phyloP scores from a whole-genome alignment of 2,329 filamentous ascomycete genomes.

The Phaeoacremonium minimum region DNA sequence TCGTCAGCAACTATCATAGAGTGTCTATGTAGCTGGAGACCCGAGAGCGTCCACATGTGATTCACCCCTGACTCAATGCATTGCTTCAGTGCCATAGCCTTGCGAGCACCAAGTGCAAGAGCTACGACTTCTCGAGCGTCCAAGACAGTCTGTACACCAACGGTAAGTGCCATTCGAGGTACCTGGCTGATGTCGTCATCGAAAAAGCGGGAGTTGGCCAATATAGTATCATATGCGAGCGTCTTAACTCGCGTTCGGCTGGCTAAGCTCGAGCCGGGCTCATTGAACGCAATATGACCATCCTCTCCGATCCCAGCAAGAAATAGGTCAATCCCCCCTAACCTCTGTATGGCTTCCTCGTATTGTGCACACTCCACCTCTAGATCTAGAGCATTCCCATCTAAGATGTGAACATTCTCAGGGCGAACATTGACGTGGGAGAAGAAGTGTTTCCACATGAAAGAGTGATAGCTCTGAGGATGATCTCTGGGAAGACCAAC shows the following conservation, averaged over 20 bases:
- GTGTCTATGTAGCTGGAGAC: slow-evolving; percentile 67
- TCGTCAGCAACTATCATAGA: slow-evolving; percentile 73
- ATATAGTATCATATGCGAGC: slow-evolving; percentile 71
- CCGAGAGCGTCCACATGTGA: slow-evolving; percentile 77
- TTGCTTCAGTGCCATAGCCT: slow-evolving; percentile 66
- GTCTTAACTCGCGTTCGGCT: slow-evolving; percentile 74
- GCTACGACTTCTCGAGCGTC: slow-evolving; percentile 72
- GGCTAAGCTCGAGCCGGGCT: slow-evolving; percentile 67
- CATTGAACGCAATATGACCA: slow-evolving; percentile 79
- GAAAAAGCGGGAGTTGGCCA: slow-evolving; percentile 73
- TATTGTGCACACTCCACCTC: slow-evolving; percentile 68
- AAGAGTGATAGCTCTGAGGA: slow-evolving; percentile 74
- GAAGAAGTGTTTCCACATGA: slow-evolving; percentile 83
- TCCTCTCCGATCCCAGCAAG: slow-evolving; percentile 73
- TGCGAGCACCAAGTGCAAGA: slow-evolving; percentile 69
- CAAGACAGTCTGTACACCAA: slow-evolving; percentile 49
- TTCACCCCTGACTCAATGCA: slow-evolving; percentile 72
- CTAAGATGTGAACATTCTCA: slow-evolving; percentile 65
- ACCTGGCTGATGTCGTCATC: slow-evolving; percentile 60
- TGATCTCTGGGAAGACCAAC: slow-evolving; percentile 69
- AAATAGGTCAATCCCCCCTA: slow-evolving; percentile 73
- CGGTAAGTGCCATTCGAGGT: slow-evolving; percentile 67
- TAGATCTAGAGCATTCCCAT: slow-evolving; percentile 67
- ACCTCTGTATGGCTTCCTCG: slow-evolving; percentile 63
- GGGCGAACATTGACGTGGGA: slow-evolving; percentile 68